These are phyloP conservation scores for Diospyros kaki DNA, from an alignment of 148 eudicot genomes.

Conservation along the genomic window DNA sequence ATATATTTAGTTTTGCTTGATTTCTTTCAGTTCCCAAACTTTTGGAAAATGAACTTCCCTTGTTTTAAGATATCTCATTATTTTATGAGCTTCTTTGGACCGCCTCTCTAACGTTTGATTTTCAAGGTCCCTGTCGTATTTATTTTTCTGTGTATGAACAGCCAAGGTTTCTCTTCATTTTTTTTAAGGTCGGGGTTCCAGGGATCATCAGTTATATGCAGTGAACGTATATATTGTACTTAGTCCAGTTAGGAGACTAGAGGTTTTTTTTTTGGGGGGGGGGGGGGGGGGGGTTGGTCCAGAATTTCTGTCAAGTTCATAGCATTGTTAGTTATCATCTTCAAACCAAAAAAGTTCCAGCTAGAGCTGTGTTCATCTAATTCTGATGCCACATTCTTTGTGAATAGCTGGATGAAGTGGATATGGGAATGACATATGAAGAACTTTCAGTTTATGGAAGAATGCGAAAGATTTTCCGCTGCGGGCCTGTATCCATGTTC, in stretches of 20 bases:
- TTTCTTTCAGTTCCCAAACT: neutral
- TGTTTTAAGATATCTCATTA: neutral
- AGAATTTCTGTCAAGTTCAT: neutral
- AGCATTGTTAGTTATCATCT: neutral
- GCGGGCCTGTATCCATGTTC: constrained; percentile 96
- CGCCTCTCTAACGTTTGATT: neutral
- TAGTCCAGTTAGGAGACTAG: neutral
- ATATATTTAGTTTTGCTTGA: neutral
- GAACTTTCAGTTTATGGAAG: constrained; percentile 93
- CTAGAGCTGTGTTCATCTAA: neutral
- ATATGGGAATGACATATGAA: constrained; percentile 99
- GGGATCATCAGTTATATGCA: too few relatives aligned
- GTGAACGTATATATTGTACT: neutral
- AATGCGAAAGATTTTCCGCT: constrained; percentile 83
- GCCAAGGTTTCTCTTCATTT: neutral
- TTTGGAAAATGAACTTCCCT: neutral
- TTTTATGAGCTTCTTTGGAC: too few relatives aligned
- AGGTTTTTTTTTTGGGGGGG: neutral
- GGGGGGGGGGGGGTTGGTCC: neutral
- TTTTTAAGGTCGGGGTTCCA: too few relatives aligned
- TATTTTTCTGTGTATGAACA: neutral
- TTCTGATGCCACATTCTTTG: constrained; percentile 1
- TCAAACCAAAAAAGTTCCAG: neutral
- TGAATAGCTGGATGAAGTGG: constrained; percentile 89
- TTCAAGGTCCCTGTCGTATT: neutral